Base-by-base conservation (phyloP, 345 rosid genomes). In the Aegle marmelos region DNA sequence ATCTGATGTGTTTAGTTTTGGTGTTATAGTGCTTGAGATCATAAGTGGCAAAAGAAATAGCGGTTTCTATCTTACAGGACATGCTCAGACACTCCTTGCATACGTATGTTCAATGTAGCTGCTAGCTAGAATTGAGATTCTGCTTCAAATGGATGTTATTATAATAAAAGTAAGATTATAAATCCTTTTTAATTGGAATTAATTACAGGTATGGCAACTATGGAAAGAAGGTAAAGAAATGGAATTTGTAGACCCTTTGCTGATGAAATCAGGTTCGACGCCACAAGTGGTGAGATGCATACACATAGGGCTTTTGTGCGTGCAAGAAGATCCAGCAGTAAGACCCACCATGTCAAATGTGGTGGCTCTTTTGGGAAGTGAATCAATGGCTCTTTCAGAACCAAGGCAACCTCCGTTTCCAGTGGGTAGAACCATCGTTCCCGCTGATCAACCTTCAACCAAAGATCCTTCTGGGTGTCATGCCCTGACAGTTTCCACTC, bases 281-380 rank as follows among this genome's bases (percentile, higher is more conserved):
- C 30, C 70, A 16, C 85, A 88, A 79, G 85, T 85, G 2, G 9
- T 74, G 37, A 82, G 87, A 67, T 84, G 89, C 83, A 70, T 87
- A 31, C 87, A 87, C 10, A 83, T 87, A 30, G 87, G 92, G 6
- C 85, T 87, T 0, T 62, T 89, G 3, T 87, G 90, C 39, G 90
- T 85, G 5, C 90, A 89, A 71, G 89, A 87, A 70, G 79, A 86
- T 4, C 81, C 89, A 8, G 82, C 71, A 22, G 83, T 76, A 25
- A 83, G 91, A 66, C 90, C 92, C 6, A 85, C 87, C 50, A 89
- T 89, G 89, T 77, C 88, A 19, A 76, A 82, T 25, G 86, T 79
- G 2, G 80, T 85, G 33, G 11, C 83, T 10, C 78, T 87, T 71
- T 57, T 89, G 68, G 78, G 82, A 54, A 85, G 83, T 67, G 87